Evolutionary conservation across 257 asterid genomes (phyloP).

Genomic region (Eustoma russellianum): DNA sequence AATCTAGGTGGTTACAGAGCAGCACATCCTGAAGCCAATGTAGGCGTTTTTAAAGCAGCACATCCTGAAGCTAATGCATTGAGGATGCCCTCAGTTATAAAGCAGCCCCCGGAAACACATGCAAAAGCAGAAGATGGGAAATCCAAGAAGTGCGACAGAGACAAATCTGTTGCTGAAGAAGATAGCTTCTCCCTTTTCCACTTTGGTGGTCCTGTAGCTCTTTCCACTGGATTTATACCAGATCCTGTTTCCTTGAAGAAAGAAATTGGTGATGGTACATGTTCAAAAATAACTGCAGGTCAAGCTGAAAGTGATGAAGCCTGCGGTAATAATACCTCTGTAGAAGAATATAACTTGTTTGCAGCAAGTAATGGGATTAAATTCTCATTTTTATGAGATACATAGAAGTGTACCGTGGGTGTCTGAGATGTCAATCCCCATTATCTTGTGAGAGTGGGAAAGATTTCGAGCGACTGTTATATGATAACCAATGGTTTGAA

Average conservation of each 20-base stretch:
- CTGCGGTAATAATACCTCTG: slow-evolving; percentile 44
- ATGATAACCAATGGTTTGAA: slow-evolving; percentile 33
- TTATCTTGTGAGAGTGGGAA: slow-evolving; percentile 27
- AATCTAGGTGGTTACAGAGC: slow-evolving; percentile 28
- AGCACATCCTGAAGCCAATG: slow-evolving; percentile 13
- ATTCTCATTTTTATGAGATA: slow-evolving; percentile 69
- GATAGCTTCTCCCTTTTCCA: slow-evolving; percentile 90
- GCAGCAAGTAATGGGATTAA: slow-evolving; percentile 70
- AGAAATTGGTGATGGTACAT: slow-evolving; percentile 25
- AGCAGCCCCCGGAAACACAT: slow-evolving; percentile 24
- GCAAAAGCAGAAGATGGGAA: slow-evolving; percentile 25
- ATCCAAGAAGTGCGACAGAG: slow-evolving; percentile 18
- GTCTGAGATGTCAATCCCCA: slow-evolving; percentile 18
- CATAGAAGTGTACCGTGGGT: slow-evolving; percentile 28
- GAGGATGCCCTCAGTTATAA: slow-evolving; percentile 21
- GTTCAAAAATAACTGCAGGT: slow-evolving; percentile 22
- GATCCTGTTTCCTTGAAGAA: slow-evolving; percentile 40
- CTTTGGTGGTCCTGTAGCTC: slow-evolving; percentile 81
- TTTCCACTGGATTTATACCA: slow-evolving; percentile 50
- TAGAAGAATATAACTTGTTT: slow-evolving; percentile 87
- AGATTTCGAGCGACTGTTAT: slow-evolving; percentile 36
- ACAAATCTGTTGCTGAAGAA: slow-evolving; percentile 27
- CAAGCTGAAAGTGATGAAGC: slow-evolving; percentile 22
- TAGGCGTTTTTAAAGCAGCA: slow-evolving; percentile 27
- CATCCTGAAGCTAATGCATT: slow-evolving; percentile 17